Evolutionary conservation across 2,329 filamentous ascomycete genomes (phyloP).

Genomic region (Tympanopsis confertula): DNA sequence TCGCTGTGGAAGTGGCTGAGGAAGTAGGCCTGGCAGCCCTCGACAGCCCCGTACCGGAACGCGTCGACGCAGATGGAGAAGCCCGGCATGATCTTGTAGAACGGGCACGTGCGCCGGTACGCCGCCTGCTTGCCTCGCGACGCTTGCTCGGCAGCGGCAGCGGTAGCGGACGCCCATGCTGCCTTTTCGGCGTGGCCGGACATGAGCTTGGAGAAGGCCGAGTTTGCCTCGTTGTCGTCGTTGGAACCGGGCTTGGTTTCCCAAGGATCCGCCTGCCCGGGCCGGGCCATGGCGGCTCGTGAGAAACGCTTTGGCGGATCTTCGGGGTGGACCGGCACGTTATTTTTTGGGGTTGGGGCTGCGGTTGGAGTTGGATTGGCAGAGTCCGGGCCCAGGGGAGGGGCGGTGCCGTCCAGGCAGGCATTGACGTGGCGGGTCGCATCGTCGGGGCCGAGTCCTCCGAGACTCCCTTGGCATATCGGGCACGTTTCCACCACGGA

Average conservation of each 20-base stretch:
- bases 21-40: constrained; percentile 89
- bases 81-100: constrained; percentile 95
- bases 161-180: constrained; percentile 66
- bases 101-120: constrained; percentile 84
- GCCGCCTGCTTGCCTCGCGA: constrained; percentile 71
- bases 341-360: constrained; percentile 5
- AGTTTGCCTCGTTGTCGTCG: constrained; percentile 28
- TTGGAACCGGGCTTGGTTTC: constrained; percentile 46
- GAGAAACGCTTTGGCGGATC: constrained; percentile 42
- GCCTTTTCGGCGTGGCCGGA: constrained; percentile 78
- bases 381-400: constrained; percentile 32
- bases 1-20: constrained; percentile 97
- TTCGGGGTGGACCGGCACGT: constrained; percentile 5
- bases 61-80: constrained; percentile 91
- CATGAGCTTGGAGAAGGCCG: constrained; percentile 90
- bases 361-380: constrained; percentile 8
- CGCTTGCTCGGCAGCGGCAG: constrained; percentile 67
- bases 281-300: constrained; percentile 58
- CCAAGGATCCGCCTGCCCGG: constrained; percentile 76
- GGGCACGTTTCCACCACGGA: constrained; percentile 47
- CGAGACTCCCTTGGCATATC: constrained; percentile 60
- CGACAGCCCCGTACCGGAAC: constrained; percentile 85
- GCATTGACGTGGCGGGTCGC: constrained; percentile 80
- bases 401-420: constrained; percentile 74
- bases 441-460: constrained; percentile 49